phyloP scores from a whole-genome alignment of 345 rosid species.

The Lagerstroemia speciosa region DNA sequence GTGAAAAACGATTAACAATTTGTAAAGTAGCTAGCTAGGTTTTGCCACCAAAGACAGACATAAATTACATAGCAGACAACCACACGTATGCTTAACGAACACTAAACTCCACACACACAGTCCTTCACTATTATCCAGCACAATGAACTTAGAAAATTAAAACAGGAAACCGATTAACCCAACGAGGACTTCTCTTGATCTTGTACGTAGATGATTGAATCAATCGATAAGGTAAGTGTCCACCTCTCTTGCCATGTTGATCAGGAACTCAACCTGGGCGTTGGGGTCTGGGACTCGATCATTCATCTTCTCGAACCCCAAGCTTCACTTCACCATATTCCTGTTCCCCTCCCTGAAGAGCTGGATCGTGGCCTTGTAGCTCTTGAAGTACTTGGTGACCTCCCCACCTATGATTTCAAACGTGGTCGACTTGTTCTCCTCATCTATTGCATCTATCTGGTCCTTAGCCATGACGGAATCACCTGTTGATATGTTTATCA shows the following conservation, averaged over 20 bases:
- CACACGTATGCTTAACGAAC: too few relatives aligned
- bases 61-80: too few relatives aligned
- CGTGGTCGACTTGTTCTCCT: constrained; percentile 14
- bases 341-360: constrained; percentile 5
- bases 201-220: neutral
- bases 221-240: constrained; percentile 12
- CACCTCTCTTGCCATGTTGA: constrained; percentile 18
- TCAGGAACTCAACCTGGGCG: constrained; percentile 18
- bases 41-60: too few relatives aligned
- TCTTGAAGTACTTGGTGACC: constrained; percentile 21
- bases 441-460: constrained; percentile 14
- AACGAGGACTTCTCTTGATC: too few relatives aligned
- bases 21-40: too few relatives aligned
- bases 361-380: constrained; percentile 15
- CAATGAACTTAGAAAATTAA: too few relatives aligned
- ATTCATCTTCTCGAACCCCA: constrained; percentile 25
- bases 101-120: too few relatives aligned
- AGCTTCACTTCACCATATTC: constrained; percentile 13
- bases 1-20: too few relatives aligned
- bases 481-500: neutral
- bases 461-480: constrained; percentile 10
- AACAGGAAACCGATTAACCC: too few relatives aligned
- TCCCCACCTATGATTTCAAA: constrained; percentile 21
- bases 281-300: constrained; percentile 18
- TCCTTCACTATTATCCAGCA: too few relatives aligned